A percentile compares a stretch with the other conserved stretches of the same genome.
Conservation (phyloP, 2,329 filamentous ascomycete genomes). For the Parafenestella ontariensis region DNA sequence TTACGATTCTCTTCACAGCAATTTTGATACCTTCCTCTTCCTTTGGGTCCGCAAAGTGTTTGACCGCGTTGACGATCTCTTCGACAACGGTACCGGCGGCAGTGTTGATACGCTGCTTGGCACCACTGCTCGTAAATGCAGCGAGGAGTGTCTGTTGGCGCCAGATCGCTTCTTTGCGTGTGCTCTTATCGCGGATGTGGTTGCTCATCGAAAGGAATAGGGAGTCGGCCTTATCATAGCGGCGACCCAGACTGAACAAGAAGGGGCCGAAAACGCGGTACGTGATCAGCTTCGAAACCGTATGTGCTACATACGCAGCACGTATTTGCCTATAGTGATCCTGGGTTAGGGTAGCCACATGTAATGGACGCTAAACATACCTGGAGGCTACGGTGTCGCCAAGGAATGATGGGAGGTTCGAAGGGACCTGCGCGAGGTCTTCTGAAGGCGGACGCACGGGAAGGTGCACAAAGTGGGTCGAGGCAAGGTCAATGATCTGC, state of each 20-base stretch:
- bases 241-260: conserved; percentile 62
- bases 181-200: conserved; percentile 64
- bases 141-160: conserved; percentile 65
- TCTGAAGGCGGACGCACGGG: conserved; percentile 59
- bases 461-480: conserved; percentile 60
- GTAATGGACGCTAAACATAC: conserved; percentile 21
- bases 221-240: conserved; percentile 63
- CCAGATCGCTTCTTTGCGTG: conserved; percentile 65
- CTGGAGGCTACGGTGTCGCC: conserved; percentile 60
- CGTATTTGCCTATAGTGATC: conserved; percentile 53
- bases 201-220: conserved; percentile 63
- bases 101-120: conserved; percentile 63
- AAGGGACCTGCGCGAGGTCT: conserved; percentile 59
- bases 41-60: conserved; percentile 60
- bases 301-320: conserved; percentile 62
- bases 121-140: conserved; percentile 63
- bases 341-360: conserved; percentile 1
- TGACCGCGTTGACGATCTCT: conserved; percentile 63
- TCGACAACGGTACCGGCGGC: conserved; percentile 63
- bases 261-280: conserved; percentile 65
- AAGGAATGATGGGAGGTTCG: conserved; percentile 62
- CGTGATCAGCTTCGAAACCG: conserved; percentile 64
- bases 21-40: conserved; percentile 59
- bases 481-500: conserved; percentile 60
- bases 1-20: conserved; percentile 62